Evolutionary conservation across 2,329 filamentous ascomycete species (phyloP), one percentile per base, ranked within the genome.

Genomic region (Phoma herbarum): DNA sequence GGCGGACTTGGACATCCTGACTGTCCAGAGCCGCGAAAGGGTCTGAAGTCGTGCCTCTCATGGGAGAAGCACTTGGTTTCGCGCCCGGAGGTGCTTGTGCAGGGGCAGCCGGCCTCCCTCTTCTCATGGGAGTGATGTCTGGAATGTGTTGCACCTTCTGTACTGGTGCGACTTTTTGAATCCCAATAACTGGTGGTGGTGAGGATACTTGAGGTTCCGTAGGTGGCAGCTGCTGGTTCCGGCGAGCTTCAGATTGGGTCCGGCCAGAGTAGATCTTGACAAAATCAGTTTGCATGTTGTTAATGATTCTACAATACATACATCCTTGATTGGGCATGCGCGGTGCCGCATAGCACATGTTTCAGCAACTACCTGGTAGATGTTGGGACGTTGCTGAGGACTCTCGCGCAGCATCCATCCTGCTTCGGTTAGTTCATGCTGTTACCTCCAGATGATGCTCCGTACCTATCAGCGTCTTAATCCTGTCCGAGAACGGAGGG

Each of bases 11-110:
- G 65, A 62, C 77, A 31, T 84, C 80, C 56, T 85, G 88, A 2
- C 89, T 85, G 74, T 99, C 95, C 25, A 99, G 84, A 0, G 92
- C 92, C 18, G 92, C 92, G 75, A 98, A 99, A 0, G 95, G 95
- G 75, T 99, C 95, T 45, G 86, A 88, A 25, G 84, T 83, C 1
- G 88, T 85, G 41, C 89, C 88, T 63, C 88, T 85, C 65, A 88
- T 85, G 0, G 92, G 90, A 5, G 91, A 92, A 8, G 88, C 85
- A 67, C 81, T 89, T 52, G 85, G 85, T 70, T 86, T 88, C 37
- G 81, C 76, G 29, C 66, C 67, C 22, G 64, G 65, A 42, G 59
- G 67, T 78, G 80, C 74, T 77, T 80, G 75, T 23, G 79, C 75
- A 57, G 83, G 81, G 18, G 79, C 84, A 4, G 83, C 82, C 5